phyloP scores from a whole-genome alignment of 768 basidiomycete genomes.

The Hygrocybe coccinea region DNA sequence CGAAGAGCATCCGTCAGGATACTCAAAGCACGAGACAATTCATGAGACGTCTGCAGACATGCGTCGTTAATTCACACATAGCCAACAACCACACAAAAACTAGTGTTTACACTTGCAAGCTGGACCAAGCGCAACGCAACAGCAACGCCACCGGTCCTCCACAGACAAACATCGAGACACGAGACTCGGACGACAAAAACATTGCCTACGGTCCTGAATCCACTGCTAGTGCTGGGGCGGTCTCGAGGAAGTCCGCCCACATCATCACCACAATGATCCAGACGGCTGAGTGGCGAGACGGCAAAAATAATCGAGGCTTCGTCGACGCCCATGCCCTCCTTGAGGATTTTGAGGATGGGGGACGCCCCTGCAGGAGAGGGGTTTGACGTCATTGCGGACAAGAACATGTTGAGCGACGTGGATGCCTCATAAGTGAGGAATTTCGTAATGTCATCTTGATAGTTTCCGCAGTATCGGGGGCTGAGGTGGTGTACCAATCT shows the following conservation, averaged over 20 bases:
- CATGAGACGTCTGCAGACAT: constrained; percentile 58
- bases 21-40: constrained; percentile 66
- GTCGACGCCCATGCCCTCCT: constrained; percentile 34
- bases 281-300: constrained; percentile 27
- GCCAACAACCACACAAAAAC: not conserved
- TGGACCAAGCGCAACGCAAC: constrained; percentile 71
- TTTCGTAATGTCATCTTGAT: constrained; percentile 67
- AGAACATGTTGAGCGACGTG: constrained; percentile 76
- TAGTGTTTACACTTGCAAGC: constrained; percentile 55
- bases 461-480: constrained; percentile 69
- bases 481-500: constrained; percentile 78
- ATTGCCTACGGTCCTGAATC: constrained; percentile 43
- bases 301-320: constrained; percentile 41
- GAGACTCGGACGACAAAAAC: constrained; percentile 55
- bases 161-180: constrained; percentile 68
- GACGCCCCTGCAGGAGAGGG: constrained; percentile 20
- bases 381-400: constrained; percentile 45
- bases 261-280: not conserved
- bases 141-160: constrained; percentile 79
- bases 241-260: constrained; percentile 1
- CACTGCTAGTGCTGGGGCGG: not conserved
- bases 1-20: constrained; percentile 73
- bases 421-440: constrained; percentile 84
- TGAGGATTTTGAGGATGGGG: constrained; percentile 39
- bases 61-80: not conserved